Evolutionary conservation across 371 early-diverging fungal genomes (phyloP), one percentile per base, ranked within the genome.

Genomic region (Cladochytrium tenue): DNA sequence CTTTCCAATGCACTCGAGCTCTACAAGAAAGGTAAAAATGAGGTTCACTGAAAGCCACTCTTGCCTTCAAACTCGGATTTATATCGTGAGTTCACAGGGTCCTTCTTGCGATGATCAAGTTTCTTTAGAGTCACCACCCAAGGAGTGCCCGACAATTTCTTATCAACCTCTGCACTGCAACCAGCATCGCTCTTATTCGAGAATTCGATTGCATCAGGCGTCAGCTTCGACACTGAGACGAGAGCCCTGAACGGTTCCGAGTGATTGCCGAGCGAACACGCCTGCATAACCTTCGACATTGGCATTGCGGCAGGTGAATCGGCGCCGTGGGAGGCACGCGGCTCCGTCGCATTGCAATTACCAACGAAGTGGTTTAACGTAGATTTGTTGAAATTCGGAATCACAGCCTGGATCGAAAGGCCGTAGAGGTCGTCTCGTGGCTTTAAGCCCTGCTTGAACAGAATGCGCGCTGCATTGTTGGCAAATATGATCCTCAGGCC

Each of bases 1-100:
- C 31, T 60, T 58, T 3, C 76, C 72, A 15, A 75, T 32, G 56
- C 66, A 66, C 32, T 53, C 57, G n/a, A 70, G 51, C 51, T 70
- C 66, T 33, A 25, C 20, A 58, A 17, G 32, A 5, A 33, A 32
- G 10, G 7, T 30, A 58, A 58, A 58, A 58, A 13, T 13, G 33
- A 31, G 20, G 30, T 4, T 20, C 7, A 34, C 20, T 36, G 33
- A 62, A 62, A n/a, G 23, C 26, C 7, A 53, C 53, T 33, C 55
- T 7, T 30, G 34, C 63, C 63, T 28, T 70, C 70, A 51, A 70
- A 70, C 58, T 70, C 70, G 23, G 3, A 34, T 32, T 65, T 64
- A 53, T 70, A 70, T 26, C 70, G 28, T 23, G 70, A 70, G 25
- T n/a, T 17, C 56, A 51, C 62, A 32, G 3, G n/a, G 4, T 3